Base-by-base conservation (phyloP, 176 grass and related monocot species). In the Tillandsia leiboldiana region DNA sequence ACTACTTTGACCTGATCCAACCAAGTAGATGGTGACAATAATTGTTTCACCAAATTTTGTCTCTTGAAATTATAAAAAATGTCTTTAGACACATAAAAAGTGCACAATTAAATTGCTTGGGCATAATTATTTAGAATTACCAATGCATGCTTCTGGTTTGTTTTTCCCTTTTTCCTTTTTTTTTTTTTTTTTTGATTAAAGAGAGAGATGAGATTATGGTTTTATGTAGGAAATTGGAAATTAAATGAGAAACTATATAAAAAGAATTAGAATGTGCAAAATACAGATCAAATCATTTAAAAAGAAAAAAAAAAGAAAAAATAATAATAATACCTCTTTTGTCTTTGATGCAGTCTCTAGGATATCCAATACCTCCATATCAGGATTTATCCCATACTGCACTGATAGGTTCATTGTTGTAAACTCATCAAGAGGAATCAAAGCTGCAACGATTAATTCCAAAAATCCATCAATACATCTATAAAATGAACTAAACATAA, bases 351-450 rank as follows among this genome's bases (percentile, higher is more conserved):
- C 87, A 70, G 71, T 71, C 11, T 82, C 70, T 26, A 91, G 73
- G 58, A 91, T 80, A 65, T 80, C 78, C 68, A 96, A 52, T 28
- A 80, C 26, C 77, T 86, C 87, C 72, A 53, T 86, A 48, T 96
- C 85, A 0, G 91, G 85, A 14, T 48, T 83, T 26, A 96, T 61
- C 3, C 91, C 85, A 0, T 96, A 91, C 51, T 81, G 63, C 6
- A 84, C 50, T 52, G 75, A 64, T 69, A 80, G 70, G 65, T 91
- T 96, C 85, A 83, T 88, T 65, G 81, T 85, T 80, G 82, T 87
- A 74, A 96, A 91, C 58, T 96, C 91, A 77, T 61, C 27, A 3
- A 96, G 85, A 79, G 91, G 91, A 58, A 96, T 88, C 68, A 88
- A 74, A 86, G 91, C 91, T 96, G 64, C 65, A 77, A 42, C 33